Percentiles rank a stretch among this genome's conserved stretches.
Evolutionary conservation across 352 stramenopile genomes (phyloP).

Genomic region (Pythium plurisporium): DNA sequence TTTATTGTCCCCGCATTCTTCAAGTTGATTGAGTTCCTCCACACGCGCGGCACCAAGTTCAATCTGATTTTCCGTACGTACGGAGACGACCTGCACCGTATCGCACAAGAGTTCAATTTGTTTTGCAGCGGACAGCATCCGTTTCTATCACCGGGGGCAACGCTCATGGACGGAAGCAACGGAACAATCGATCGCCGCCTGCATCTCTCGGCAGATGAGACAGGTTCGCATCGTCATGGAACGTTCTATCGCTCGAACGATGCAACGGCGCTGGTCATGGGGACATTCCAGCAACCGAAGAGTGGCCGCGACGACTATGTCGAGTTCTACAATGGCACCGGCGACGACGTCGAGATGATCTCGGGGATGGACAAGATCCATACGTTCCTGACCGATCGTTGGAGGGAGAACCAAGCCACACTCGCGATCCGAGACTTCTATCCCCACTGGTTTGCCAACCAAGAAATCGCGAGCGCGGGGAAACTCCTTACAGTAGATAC

Average conservation of each 20-base stretch:
- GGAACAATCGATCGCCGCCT: conserved; percentile 46
- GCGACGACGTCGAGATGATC: conserved; percentile 25
- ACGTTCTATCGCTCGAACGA: conserved; percentile 56
- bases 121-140: conserved; percentile 70
- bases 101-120: conserved; percentile 73
- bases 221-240: conserved; percentile 43
- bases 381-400: conserved; percentile 40
- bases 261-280: conserved; percentile 58
- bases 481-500: conserved; percentile 57
- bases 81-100: conserved; percentile 58
- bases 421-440: conserved; percentile 78
- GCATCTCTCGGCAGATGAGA: conserved; percentile 16
- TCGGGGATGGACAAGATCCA: conserved; percentile 45
- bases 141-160: conserved; percentile 34
- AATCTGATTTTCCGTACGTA: conserved; percentile 80
- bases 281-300: conserved; percentile 60
- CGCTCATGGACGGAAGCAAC: conserved; percentile 54
- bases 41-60: conserved; percentile 40
- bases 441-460: conserved; percentile 59
- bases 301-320: conserved; percentile 16
- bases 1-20: conserved; percentile 76
- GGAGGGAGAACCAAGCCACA: conserved; percentile 45
- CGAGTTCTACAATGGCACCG: conserved; percentile 34
- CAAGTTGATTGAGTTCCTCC: conserved; percentile 43
- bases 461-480: conserved; percentile 40